Evolutionary conservation across 495 filamentous ascomycete genomes (phyloP), one percentile per base, ranked within the genome.

Genomic region (Ascobolus immersus): DNA sequence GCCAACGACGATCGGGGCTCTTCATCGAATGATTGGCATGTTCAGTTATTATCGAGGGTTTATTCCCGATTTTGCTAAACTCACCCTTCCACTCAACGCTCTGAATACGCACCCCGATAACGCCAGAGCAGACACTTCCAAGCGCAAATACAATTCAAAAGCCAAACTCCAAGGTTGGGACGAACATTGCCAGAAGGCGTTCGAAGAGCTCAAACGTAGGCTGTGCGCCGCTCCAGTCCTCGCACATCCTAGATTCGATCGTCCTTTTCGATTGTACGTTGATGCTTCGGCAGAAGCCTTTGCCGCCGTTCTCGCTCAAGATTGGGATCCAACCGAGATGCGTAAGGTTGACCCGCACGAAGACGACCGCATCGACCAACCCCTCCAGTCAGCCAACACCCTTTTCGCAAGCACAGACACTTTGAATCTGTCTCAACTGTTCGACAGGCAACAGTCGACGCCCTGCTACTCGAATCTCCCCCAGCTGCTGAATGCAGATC

Each of bases 31-130:
- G 4, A n/a, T 38, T 0, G 35, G 35, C 2, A 38, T 38, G 35
- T 38, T 38, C 35, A 15, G 28, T 13, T 38, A 38, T 20, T 38
- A 38, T 18, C 1, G 28, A 6, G 26, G 22, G n/a, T 38, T 38
- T n/a, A 38, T 38, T 5, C 4, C 2, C 10, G 22, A 38, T 17
- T 38, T 28, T 13, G 8, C 35, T 1, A 31, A 28, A 17, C 21
- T 38, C 10, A 19, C 28, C 1, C 14, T n/a, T 2, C 35, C 19
- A 0, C 21, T 38, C 0, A 30, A 38, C 17, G 28, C 21, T 0
- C 28, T 38, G 1, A 38, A 38, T 7, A 22, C n/a, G n/a, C n/a
- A n/a, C n/a, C n/a, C n/a, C n/a, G 20, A 19, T 18, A 8, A 5
- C 5, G 5, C 1, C 28, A 17, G 3, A 25, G 14, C 9, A 15